phyloP scores from a whole-genome alignment of 2,329 filamentous ascomycete genomes.

The Metarhizium sp. region DNA sequence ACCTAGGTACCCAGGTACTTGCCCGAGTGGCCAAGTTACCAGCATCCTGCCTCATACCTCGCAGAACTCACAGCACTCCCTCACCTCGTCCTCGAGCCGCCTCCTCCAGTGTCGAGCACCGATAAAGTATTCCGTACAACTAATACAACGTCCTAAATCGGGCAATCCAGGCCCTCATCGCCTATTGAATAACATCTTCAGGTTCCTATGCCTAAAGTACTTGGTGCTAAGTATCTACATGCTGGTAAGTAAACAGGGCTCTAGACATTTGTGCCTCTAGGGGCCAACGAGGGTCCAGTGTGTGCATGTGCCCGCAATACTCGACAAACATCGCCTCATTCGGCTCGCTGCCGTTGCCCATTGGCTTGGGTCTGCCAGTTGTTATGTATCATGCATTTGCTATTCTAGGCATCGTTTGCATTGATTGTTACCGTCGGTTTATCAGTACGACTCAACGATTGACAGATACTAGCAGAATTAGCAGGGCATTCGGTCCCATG shows the following conservation, averaged over 20 bases:
- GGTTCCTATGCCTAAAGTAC: too few relatives aligned
- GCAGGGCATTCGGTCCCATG: not conserved
- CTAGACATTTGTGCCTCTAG: too few relatives aligned
- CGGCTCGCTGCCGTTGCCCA: not conserved
- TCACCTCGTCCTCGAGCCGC: too few relatives aligned
- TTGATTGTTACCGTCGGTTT: not conserved
- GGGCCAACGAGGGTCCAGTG: not conserved
- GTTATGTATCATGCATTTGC: not conserved
- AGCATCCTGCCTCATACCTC: too few relatives aligned
- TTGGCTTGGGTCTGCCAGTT: not conserved
- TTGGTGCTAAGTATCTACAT: too few relatives aligned
- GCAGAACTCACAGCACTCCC: too few relatives aligned
- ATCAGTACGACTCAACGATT: not conserved
- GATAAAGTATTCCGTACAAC: too few relatives aligned
- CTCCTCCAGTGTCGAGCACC: too few relatives aligned
- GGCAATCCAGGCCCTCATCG: too few relatives aligned
- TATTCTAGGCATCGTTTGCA: conserved; percentile 3
- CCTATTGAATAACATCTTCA: too few relatives aligned
- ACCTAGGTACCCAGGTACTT: not conserved
- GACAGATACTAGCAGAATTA: not conserved
- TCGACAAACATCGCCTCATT: not conserved
- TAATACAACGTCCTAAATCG: too few relatives aligned
- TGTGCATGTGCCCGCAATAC: not conserved
- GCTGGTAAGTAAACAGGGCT: too few relatives aligned
- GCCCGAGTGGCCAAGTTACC: not conserved